Evolutionary conservation across 768 basidiomycete genomes (phyloP).

Genomic region (Mycena belliarum): DNA sequence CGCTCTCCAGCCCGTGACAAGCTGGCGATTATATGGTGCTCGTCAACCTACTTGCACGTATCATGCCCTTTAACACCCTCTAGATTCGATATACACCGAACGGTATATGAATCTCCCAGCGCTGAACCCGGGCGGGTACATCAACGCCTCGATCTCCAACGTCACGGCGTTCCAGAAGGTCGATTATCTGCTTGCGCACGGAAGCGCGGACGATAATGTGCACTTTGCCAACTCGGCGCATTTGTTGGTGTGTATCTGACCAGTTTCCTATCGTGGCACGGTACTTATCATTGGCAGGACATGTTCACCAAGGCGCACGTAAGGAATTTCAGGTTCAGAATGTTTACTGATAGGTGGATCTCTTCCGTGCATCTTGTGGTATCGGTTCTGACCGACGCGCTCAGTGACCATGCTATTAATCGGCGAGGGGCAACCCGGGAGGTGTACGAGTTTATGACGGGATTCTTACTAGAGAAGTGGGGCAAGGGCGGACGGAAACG

Average conservation of each 20-base stretch:
- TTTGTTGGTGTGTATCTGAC: no score
- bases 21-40: conserved; percentile 81
- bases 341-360: conserved; percentile 92
- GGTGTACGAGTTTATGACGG: conserved; percentile 83
- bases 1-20: conserved; percentile 71
- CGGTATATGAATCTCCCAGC: conserved; percentile 90
- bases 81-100: conserved; percentile 96
- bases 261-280: no score
- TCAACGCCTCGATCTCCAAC: conserved; percentile 84
- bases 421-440: conserved; percentile 80
- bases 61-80: neutral
- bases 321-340: conserved; percentile 80
- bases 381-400: no score
- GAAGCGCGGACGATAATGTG: conserved; percentile 96
- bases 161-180: conserved; percentile 83
- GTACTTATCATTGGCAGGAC: no score
- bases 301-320: conserved; percentile 84
- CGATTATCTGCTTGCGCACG: conserved; percentile 86
- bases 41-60: neutral
- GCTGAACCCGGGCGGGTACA: conserved; percentile 83
- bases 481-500: conserved; percentile 74
- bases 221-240: conserved; percentile 92
- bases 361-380: neutral
- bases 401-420: conserved; percentile 78
- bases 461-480: conserved; percentile 91